A percentile compares a stretch with the other conserved stretches of the same genome.
phyloP scores from a whole-genome alignment of 345 rosid genomes.

The Eucalyptus erythrocorys region DNA sequence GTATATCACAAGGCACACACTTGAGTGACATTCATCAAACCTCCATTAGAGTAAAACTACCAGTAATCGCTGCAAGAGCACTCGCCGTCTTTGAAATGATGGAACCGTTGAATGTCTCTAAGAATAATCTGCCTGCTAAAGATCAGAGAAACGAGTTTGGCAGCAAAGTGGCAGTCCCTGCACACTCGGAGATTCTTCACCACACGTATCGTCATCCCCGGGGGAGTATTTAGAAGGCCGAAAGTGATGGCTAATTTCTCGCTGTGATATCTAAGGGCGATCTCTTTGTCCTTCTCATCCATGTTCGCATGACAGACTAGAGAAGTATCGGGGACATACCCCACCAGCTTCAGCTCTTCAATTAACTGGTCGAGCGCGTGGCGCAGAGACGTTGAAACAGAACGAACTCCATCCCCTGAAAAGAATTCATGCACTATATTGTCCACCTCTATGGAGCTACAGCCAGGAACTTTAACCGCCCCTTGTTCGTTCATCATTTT shows the following conservation, averaged over 20 bases:
- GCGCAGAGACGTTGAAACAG: constrained; percentile 31
- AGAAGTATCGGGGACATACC: constrained; percentile 65
- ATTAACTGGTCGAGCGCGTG: constrained; percentile 45
- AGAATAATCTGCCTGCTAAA: constrained; percentile 61
- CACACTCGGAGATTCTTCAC: constrained; percentile 84
- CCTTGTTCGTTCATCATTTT: constrained; percentile 49
- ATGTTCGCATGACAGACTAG: constrained; percentile 52
- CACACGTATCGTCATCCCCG: constrained; percentile 61
- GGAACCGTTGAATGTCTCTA: constrained; percentile 89
- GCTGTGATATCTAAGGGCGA: constrained; percentile 66
- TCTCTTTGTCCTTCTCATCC: constrained; percentile 57
- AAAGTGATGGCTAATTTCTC: constrained; percentile 75
- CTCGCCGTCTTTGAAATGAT: constrained; percentile 64
- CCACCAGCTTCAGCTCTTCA: constrained; percentile 65
- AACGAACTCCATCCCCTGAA: constrained; percentile 62
- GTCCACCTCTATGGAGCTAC: constrained; percentile 70
- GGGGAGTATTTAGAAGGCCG: constrained; percentile 66
- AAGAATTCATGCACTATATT: constrained; percentile 70
- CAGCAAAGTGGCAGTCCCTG: constrained; percentile 80
- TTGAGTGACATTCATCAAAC: neutral
- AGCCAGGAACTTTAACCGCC: constrained; percentile 70
- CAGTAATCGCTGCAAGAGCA: constrained; percentile 89
- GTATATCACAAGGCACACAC: neutral
- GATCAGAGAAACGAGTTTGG: constrained; percentile 54
- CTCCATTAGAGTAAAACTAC: constrained; percentile 13